phyloP scores from a whole-genome alignment of 805 yeast species.

The Lachancea nothofagi region DNA sequence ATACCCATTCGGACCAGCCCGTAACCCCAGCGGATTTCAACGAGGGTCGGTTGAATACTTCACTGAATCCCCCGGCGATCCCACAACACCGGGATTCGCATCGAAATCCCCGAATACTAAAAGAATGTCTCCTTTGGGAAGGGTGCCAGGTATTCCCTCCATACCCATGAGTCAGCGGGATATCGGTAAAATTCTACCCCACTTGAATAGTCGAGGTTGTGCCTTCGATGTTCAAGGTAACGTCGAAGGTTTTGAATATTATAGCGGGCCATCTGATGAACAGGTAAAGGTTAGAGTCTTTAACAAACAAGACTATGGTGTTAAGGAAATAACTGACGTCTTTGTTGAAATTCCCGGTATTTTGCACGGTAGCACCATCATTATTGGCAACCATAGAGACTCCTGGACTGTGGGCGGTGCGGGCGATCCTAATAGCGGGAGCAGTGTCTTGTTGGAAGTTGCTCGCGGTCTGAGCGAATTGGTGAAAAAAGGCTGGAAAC shows the following conservation, averaged over 20 bases:
- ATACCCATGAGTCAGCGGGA: constrained; percentile 45
- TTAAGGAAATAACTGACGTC: constrained; percentile 44
- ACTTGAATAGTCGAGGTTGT: constrained; percentile 37
- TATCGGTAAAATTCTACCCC: constrained; percentile 37
- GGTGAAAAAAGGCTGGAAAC: constrained; percentile 56
- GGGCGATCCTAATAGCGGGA: constrained; percentile 48
- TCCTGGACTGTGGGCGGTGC: constrained; percentile 45
- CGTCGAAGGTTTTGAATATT: constrained; percentile 39
- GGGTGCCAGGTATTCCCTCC: constrained; percentile 49
- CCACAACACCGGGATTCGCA: constrained; percentile 70
- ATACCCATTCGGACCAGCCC: constrained; percentile 62
- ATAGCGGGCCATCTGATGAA: constrained; percentile 41
- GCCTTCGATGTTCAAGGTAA: constrained; percentile 38
- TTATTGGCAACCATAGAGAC: constrained; percentile 55
- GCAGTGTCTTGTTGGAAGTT: constrained; percentile 46
- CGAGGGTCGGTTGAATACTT: constrained; percentile 56
- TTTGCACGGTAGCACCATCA: constrained; percentile 44
- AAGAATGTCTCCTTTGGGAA: constrained; percentile 37
- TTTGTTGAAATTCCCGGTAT: constrained; percentile 53
- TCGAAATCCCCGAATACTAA: constrained; percentile 40
- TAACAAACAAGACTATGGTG: constrained; percentile 39
- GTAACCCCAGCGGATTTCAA: constrained; percentile 55
- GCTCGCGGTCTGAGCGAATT: constrained; percentile 46
- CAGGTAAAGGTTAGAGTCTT: constrained; percentile 33
- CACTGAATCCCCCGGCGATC: constrained; percentile 66